phyloP scores from a whole-genome alignment of 495 filamentous ascomycete genomes.

The Parachaetomium inaequale region DNA sequence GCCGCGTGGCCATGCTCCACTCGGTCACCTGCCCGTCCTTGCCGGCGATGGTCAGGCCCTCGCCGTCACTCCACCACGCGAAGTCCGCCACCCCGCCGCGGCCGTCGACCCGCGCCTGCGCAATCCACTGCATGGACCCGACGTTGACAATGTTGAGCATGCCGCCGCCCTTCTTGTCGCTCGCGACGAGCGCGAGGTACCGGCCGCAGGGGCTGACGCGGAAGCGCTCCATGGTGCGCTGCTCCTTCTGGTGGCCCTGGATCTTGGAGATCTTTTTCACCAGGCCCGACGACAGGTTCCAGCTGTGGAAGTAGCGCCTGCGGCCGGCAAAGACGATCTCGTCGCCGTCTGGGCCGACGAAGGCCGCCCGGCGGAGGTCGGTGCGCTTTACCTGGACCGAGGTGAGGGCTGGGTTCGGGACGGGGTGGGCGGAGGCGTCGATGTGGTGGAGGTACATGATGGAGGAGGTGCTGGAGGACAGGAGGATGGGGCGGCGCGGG shows the following conservation, averaged over 20 bases:
- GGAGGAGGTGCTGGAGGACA: conserved; percentile 80
- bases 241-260: conserved; percentile 77
- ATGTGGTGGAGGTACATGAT: conserved; percentile 87
- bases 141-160: conserved; percentile 81
- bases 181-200: conserved; percentile 75
- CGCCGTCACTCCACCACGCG: conserved; percentile 82
- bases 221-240: conserved; percentile 86
- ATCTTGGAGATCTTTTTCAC: conserved; percentile 75
- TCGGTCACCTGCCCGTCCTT: conserved; percentile 93
- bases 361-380: conserved; percentile 73
- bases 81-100: conserved; percentile 82
- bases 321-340: conserved; percentile 82
- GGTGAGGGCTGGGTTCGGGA: conserved; percentile 80
- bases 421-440: conserved; percentile 64
- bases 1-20: conserved; percentile 63
- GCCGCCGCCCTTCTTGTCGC: conserved; percentile 76
- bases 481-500: conserved; percentile 77
- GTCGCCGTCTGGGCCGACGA: conserved; percentile 57
- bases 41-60: conserved; percentile 68
- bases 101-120: conserved; percentile 77
- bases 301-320: conserved; percentile 88
- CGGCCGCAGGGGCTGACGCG: conserved; percentile 79
- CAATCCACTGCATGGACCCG: conserved; percentile 81
- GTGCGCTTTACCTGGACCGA: conserved; percentile 81
- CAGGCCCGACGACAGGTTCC: conserved; percentile 76